A percentile compares a stretch with the other conserved stretches of the same genome.
Conservation (phyloP, 352 stramenopile species). For the Globisporangium perplexum region DNA sequence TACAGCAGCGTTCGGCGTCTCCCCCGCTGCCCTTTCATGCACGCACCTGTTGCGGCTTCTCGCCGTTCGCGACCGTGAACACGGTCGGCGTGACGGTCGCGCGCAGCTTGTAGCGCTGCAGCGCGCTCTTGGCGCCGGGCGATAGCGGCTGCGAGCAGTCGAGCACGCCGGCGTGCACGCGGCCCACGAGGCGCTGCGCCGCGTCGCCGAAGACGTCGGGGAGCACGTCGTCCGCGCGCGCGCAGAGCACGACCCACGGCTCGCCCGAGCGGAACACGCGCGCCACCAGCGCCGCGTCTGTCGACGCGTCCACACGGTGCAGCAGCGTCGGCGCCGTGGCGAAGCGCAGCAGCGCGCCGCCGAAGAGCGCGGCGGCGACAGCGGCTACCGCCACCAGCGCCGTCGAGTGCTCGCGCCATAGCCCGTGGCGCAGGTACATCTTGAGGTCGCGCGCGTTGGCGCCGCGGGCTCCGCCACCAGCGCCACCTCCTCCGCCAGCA, state of each 20-base stretch:
- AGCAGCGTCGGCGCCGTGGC: conserved; percentile 53
- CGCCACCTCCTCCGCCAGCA: conserved; percentile 3
- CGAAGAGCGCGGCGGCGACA: conserved; percentile 62
- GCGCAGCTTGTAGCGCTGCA: conserved; percentile 57
- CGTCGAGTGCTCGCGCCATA: conserved; percentile 79
- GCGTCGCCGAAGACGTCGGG: conserved; percentile 70
- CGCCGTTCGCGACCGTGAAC: conserved; percentile 75
- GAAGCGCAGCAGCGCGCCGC: conserved; percentile 58
- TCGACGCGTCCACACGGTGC: conserved; percentile 48
- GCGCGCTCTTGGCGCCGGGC: conserved; percentile 46
- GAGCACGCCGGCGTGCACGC: conserved; percentile 60
- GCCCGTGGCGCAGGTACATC: conserved; percentile 77
- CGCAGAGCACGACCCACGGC: conserved; percentile 78
- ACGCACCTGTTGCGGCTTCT: conserved; percentile 59
- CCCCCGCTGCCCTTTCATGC: too few relatives aligned
- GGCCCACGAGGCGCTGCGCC: conserved; percentile 42
- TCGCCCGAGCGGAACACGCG: conserved; percentile 78
- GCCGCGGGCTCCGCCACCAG: conserved; percentile 18
- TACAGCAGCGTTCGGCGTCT: too few relatives aligned
- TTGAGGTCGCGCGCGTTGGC: conserved; percentile 73
- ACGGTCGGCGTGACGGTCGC: conserved; percentile 57
- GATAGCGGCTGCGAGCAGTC: conserved; percentile 65
- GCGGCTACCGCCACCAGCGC: conserved; percentile 34
- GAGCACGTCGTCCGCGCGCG: conserved; percentile 56
- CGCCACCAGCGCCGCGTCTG: conserved; percentile 40